Percentiles rank a stretch among this genome's conserved stretches.
phyloP scores from a whole-genome alignment of 2,329 filamentous ascomycete genomes.

The Nigrospora oryzae region DNA sequence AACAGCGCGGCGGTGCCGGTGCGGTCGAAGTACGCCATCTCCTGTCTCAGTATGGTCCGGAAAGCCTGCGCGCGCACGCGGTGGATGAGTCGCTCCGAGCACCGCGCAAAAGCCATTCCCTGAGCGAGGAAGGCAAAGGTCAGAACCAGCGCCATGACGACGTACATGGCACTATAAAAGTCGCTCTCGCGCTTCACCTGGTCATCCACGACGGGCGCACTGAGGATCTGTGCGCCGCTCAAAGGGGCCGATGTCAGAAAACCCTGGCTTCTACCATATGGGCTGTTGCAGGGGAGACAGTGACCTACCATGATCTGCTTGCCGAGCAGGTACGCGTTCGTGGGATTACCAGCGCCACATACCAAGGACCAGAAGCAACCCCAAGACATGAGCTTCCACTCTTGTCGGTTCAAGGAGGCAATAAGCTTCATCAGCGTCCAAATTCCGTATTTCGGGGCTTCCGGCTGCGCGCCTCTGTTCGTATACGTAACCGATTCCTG shows the following conservation, averaged over 20 bases:
- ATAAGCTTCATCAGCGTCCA: slow-evolving; percentile 74
- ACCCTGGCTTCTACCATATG: background rate
- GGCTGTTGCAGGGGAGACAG: background rate
- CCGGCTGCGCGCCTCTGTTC: slow-evolving; percentile 16
- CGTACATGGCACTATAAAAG: slow-evolving; percentile 84
- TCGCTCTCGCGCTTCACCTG: slow-evolving; percentile 55
- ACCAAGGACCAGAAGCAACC: slow-evolving; percentile 69
- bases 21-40: slow-evolving; percentile 83
- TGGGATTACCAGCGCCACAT: slow-evolving; percentile 72
- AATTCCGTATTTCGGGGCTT: slow-evolving; percentile 53
- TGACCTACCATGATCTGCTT: slow-evolving; percentile 63
- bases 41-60: slow-evolving; percentile 80
- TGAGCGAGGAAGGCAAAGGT: slow-evolving; percentile 61
- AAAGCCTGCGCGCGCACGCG: slow-evolving; percentile 57
- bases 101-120: slow-evolving; percentile 69
- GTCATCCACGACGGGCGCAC: slow-evolving; percentile 31
- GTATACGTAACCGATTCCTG: background rate
- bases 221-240: slow-evolving; percentile 16
- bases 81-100: slow-evolving; percentile 75
- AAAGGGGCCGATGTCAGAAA: too few relatives aligned
- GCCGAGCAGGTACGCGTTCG: slow-evolving; percentile 73
- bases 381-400: slow-evolving; percentile 62
- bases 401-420: slow-evolving; percentile 65
- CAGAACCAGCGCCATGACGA: slow-evolving; percentile 70
- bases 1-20: slow-evolving; percentile 86